Percentiles rank a stretch among this genome's conserved stretches.
These are phyloP conservation scores for Wickerhamiella parazyma DNA, from an alignment of 805 yeast species.

Conservation along the genomic window DNA sequence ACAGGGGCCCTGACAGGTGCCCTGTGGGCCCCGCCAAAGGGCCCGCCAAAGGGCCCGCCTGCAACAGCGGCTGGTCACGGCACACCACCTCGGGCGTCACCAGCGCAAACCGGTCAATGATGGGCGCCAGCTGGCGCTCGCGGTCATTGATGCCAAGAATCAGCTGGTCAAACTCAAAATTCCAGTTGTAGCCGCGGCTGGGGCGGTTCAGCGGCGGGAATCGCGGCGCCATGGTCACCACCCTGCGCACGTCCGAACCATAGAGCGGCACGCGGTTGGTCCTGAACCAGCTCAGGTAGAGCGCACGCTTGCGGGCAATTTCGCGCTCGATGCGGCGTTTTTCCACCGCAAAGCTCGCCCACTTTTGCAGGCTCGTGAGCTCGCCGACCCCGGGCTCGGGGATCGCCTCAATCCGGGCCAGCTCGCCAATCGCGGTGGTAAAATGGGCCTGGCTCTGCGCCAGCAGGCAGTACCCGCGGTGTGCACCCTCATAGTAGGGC, in stretches of 20 bases:
- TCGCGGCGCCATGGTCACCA: slow-evolving; percentile 23
- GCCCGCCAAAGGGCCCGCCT: slow-evolving; percentile 16
- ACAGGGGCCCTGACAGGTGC: too few relatives aligned
- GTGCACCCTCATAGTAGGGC: slow-evolving; percentile 31
- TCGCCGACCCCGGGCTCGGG: slow-evolving; percentile 6
- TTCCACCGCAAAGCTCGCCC: slow-evolving; percentile 44
- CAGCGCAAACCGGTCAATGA: slow-evolving; percentile 64
- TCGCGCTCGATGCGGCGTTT: slow-evolving; percentile 38
- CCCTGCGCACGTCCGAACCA: slow-evolving; percentile 43
- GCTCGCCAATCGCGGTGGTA: slow-evolving; percentile 7
- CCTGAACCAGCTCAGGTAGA: slow-evolving; percentile 52
- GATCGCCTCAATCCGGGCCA: neutral
- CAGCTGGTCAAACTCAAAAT: slow-evolving; percentile 13
- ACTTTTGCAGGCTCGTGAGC: slow-evolving; percentile 29
- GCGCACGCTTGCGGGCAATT: slow-evolving; percentile 39
- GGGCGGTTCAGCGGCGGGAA: slow-evolving; percentile 3
- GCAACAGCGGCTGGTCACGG: slow-evolving; percentile 39
- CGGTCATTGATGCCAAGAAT: slow-evolving; percentile 23
- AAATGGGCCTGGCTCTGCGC: slow-evolving; percentile 21
- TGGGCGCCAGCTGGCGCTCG: slow-evolving; percentile 30
- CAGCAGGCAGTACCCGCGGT: slow-evolving; percentile 11
- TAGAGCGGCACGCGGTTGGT: slow-evolving; percentile 54
- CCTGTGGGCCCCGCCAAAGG: too few relatives aligned
- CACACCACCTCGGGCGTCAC: slow-evolving; percentile 80
- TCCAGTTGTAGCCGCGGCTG: slow-evolving; percentile 13